Base-by-base conservation (phyloP, 495 filamentous ascomycete species). In the Eremomyces bilateralis region DNA sequence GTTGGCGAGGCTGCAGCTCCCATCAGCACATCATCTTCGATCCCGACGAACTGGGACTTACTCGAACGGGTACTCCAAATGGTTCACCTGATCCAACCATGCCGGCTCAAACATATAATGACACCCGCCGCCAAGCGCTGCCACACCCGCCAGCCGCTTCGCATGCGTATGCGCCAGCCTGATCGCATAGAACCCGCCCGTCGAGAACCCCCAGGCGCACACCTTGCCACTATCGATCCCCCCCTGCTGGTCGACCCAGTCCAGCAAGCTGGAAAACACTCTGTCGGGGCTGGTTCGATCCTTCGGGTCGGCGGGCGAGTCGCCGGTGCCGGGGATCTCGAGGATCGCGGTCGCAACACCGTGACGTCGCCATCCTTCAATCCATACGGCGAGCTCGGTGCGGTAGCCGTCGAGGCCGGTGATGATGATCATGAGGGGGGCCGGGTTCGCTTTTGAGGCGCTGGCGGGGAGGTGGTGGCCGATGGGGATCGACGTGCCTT, bases 321-420 rank as follows among this genome's bases (percentile, higher is more conserved):
- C 79, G 2, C 74, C 79, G 1, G 79, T 85, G 0, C 79, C 79
- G 0, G 78, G 79, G 38, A 85, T 79, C 53, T 85, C 79, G 17
- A 68, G 62, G 19, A 78, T 57, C 3, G 81, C 58, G 1, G 42
- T 41, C 4, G 35, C 53, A 50, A 56, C 17, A 51, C 72, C 69
- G 63, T 76, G 15, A 64, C 69, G 39, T 64, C 67, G 34, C 56
- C 51, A 78, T 51, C 76, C 71, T 22, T 77, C 62, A 35, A 63
- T 69, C 22, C 76, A 69, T 25, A 65, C 60, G n/a, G 71, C 75
- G 48, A 82, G 78, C 45, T 85, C 79, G 0, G 76, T 74, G 11
- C 78, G 55, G 46, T 85, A 81, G 6, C 79, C 79, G 43, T 85
- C 79, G 11, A 85, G 58, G 0, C 79, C 78, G 0, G 73, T 80